Evolutionary conservation across 495 filamentous ascomycete species (phyloP), one percentile per base, ranked within the genome.

Genomic region (Lophiotrema nucula): DNA sequence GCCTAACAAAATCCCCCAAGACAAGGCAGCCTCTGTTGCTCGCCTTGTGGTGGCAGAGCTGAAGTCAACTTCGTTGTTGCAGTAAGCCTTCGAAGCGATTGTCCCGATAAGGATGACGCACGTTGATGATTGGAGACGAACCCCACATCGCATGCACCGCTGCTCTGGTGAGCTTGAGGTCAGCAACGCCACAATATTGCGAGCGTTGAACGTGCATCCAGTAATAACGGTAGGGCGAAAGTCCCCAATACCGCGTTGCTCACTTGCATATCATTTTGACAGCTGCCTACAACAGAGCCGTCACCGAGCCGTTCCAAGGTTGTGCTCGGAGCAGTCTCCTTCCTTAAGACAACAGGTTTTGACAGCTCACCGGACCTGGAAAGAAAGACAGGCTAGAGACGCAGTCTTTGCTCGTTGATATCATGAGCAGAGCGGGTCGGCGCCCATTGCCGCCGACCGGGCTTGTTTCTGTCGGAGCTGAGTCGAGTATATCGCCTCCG

Each of bases 131-230:
- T 41, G 27, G 48, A 22, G 43, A 47, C 31, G 15, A 45, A 56
- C 28, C 28, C 53, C 43, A 47, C 53, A 56, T 31, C 27, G 51
- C 15, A 5, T 27, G n/a, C 18, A 38, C 28, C 53, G 53, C 10
- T 31, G 13, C 24, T 25, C 44, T 19, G 18, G 12, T 42, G 33
- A 24, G 6, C 19, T 35, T 3, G 18, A 43, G 18, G 26, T 39
- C 41, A 57, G 43, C 44, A 35, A 24, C 53, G 53, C 53, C 53
- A 57, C 53, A 57, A 57, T 57, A 57, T 57, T 57, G 31, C 8
- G 15, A 35, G 31, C 31, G 15, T 35, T 8, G 15, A 35, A 35
- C 8, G 15, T 8, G 8, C 15, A 15, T 15, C 31, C 31, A 8
- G 15, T 35, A 15, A 35, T 35, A 8, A 15, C 8, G 8, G 8